Evolutionary conservation across 1,284 basidiomycete species (phyloP).

Genomic region (Caloboletus firmus): DNA sequence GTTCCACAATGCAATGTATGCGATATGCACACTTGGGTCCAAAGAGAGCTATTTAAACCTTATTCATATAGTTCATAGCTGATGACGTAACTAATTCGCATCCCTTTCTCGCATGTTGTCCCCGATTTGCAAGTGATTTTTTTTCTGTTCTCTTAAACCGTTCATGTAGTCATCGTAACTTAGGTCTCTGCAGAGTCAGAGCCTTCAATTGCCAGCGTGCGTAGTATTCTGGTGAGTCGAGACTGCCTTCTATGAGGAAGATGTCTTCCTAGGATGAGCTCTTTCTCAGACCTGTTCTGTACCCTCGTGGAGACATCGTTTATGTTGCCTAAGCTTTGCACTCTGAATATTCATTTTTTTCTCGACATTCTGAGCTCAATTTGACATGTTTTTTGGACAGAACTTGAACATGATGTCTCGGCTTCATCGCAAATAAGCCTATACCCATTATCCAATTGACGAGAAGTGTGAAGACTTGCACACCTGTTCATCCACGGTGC

Average conservation of each 20-base stretch:
- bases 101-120: too few relatives aligned
- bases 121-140: not conserved
- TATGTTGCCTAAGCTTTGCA: conserved; percentile 26
- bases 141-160: not conserved
- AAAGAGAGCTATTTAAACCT: too few relatives aligned
- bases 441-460: too few relatives aligned
- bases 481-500: too few relatives aligned
- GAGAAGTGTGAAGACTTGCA: too few relatives aligned
- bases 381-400: conserved; percentile 12
- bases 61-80: too few relatives aligned
- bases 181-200: not conserved
- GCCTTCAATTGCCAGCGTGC: not conserved
- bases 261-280: conserved; percentile 21
- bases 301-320: conserved; percentile 26
- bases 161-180: not conserved
- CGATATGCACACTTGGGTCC: too few relatives aligned
- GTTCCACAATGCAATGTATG: too few relatives aligned
- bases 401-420: not conserved
- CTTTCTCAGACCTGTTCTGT: conserved; percentile 35
- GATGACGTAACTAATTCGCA: too few relatives aligned
- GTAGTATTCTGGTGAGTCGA: conserved; percentile 11
- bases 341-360: conserved; percentile 13
- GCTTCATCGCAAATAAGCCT: too few relatives aligned
- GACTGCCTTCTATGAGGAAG: not conserved
- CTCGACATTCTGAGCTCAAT: not conserved